Evolutionary conservation across 257 asterid species (phyloP).

Genomic region (Ophiorrhiza pumila): DNA sequence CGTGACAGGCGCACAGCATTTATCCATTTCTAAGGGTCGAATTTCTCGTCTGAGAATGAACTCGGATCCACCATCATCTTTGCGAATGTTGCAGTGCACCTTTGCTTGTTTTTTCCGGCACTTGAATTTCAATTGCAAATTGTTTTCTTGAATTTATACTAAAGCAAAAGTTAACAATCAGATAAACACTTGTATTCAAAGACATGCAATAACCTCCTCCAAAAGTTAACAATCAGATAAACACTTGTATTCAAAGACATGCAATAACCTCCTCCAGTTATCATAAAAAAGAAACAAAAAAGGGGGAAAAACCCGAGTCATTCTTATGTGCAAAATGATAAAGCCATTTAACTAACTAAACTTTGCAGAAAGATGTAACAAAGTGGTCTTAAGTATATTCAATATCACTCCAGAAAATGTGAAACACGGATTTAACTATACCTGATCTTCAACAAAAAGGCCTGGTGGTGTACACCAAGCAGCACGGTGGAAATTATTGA

Average conservation of each 20-base stretch:
- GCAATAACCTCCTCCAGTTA: neutral
- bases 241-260: neutral
- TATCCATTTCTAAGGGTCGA: conserved; percentile 96
- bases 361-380: neutral
- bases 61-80: conserved; percentile 91
- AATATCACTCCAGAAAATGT: neutral
- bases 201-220: neutral
- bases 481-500: conserved; percentile 78
- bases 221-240: neutral
- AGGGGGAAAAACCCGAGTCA: neutral
- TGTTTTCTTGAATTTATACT: neutral
- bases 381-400: neutral
- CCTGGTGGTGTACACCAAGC: conserved; percentile 99
- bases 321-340: neutral
- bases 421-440: conserved; percentile 10
- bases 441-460: conserved; percentile 97
- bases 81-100: conserved; percentile 3
- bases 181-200: neutral
- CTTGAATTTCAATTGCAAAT: neutral
- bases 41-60: conserved; percentile 79
- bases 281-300: neutral
- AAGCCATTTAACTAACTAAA: neutral
- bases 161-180: neutral
- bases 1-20: conserved; percentile 75
- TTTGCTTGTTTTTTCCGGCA: conserved; percentile 9